Percentiles rank a stretch among this genome's conserved stretches.
These are phyloP conservation scores for Kwoniella sp. DNA, from an alignment of 768 basidiomycete species.

Conservation along the genomic window DNA sequence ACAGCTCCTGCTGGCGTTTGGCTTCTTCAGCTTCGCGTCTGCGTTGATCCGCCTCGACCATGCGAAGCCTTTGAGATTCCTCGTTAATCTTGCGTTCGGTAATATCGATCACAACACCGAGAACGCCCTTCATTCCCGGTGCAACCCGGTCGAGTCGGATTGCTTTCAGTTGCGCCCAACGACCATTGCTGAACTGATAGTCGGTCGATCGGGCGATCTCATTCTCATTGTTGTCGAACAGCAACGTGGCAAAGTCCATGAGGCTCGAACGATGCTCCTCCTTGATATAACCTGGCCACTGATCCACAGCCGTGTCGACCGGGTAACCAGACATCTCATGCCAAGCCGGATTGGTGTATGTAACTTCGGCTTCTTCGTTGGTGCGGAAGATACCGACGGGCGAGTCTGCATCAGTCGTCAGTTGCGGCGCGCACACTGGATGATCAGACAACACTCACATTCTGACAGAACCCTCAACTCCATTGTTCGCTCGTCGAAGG, in stretches of 20 bases:
- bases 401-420: slow-evolving; percentile 21
- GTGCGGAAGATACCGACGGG: slow-evolving; percentile 47
- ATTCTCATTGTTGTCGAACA: slow-evolving; percentile 4
- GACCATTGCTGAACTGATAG: slow-evolving; percentile 30
- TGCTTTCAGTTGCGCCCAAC: slow-evolving; percentile 21
- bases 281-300: slow-evolving; percentile 21
- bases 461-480: slow-evolving; percentile 47
- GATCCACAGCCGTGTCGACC: slow-evolving; percentile 10
- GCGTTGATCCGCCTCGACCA: slow-evolving; percentile 41
- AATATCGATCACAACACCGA: slow-evolving; percentile 39
- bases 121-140: slow-evolving; percentile 14
- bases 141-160: slow-evolving; percentile 23
- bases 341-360: slow-evolving; percentile 35
- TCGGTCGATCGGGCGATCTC: slow-evolving; percentile 9
- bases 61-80: slow-evolving; percentile 36
- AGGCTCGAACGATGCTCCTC: slow-evolving; percentile 6
- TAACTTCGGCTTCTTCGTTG: slow-evolving; percentile 20
- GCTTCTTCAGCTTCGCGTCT: slow-evolving; percentile 47
- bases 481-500: slow-evolving; percentile 40
- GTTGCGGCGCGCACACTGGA: too few species aligned
- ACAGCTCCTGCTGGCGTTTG: slow-evolving; percentile 51
- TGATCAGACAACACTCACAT: slow-evolving; percentile 10
- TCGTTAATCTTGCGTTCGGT: slow-evolving; percentile 47
- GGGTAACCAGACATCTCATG: slow-evolving; percentile 28
- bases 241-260: slow-evolving; percentile 14